These are phyloP conservation scores for Pisolithus sp. DNA, from an alignment of 768 basidiomycete species.

Conservation along the genomic window DNA sequence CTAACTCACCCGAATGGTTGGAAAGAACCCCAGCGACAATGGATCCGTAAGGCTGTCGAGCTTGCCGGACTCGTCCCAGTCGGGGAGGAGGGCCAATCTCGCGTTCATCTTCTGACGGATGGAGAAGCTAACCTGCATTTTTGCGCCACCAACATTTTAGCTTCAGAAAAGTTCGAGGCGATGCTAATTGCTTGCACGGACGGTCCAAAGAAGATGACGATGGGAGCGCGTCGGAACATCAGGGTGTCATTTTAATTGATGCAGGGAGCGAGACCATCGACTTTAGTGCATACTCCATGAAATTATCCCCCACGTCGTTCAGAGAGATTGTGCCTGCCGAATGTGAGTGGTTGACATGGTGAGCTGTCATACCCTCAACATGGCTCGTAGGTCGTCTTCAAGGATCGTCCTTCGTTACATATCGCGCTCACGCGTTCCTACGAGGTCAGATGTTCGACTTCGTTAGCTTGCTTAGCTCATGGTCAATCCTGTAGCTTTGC, in stretches of 20 bases:
- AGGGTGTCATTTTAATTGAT: constrained; percentile 49
- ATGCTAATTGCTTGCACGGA: background rate
- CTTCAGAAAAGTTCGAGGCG: constrained; percentile 20
- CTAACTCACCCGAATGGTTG: constrained; percentile 45
- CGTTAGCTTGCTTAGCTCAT: background rate
- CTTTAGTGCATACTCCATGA: constrained; percentile 46
- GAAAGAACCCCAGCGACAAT: constrained; percentile 38
- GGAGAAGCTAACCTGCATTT: constrained; percentile 51
- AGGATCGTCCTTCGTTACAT: constrained; percentile 47
- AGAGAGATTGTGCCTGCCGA: constrained; percentile 44
- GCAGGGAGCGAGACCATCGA: constrained; percentile 61
- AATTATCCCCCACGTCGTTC: constrained; percentile 24
- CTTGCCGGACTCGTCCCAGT: constrained; percentile 35
- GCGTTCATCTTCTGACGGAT: constrained; percentile 42
- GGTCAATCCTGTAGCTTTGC: constrained; percentile 27
- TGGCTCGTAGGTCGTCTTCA: constrained; percentile 36
- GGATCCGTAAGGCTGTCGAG: constrained; percentile 40
- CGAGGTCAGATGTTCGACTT: constrained; percentile 21
- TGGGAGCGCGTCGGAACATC: constrained; percentile 27
- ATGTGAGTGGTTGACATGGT: constrained; percentile 25
- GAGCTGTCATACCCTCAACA: background rate
- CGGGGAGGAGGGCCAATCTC: constrained; percentile 28
- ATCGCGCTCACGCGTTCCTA: constrained; percentile 36
- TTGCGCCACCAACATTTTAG: constrained; percentile 34
- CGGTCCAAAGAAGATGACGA: background rate